Evolutionary conservation across 768 basidiomycete genomes (phyloP), one percentile per base, ranked within the genome.

Genomic region (Serendipita sp.): DNA sequence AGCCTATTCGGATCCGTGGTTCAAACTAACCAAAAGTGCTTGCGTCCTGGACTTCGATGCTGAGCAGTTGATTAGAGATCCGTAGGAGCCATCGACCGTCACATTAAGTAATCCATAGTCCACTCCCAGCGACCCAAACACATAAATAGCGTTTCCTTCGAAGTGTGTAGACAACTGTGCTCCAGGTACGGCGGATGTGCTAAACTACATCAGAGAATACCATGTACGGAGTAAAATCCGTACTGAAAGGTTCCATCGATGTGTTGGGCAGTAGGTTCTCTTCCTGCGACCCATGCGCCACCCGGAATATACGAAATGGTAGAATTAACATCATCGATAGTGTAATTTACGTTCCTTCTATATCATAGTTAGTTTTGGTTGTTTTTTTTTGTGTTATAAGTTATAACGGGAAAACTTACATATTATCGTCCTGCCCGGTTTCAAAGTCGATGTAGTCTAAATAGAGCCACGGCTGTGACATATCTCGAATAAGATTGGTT

Each of bases 391-490:
- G 24, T 24, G n/a, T n/a, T 18, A 3, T 8, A 51, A 18, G 8
- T 5, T 8, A n/a, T 5, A 51, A n/a, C 48, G 7, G n/a, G 13
- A 8, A 5, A 34, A 53, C 56, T 8, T 38, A 60, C 56, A 60
- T 38, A 37, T 34, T 38, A 30, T 60, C 56, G 37, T 16, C 16
- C 16, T 28, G 56, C 13, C 56, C 56, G 18, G 56, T 60, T 38
- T 60, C 56, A 30, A 60, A 60, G 10, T 60, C 30, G 35, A 60
- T 28, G 35, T 60, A 60, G 30, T 60, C 56, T n/a, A 60, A n/a
- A 18, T 60, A 60, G 11, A 60, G 56, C 56, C 56, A 38, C 8
- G 56, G 56, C 35, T 18, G 56, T 38, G 56, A 24, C 10, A 8
- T 4, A 38, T 60, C 56, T n/a, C 16, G 30, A n/a, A 37, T 37